phyloP scores from a whole-genome alignment of 768 basidiomycete genomes.

The Mycena pura region DNA sequence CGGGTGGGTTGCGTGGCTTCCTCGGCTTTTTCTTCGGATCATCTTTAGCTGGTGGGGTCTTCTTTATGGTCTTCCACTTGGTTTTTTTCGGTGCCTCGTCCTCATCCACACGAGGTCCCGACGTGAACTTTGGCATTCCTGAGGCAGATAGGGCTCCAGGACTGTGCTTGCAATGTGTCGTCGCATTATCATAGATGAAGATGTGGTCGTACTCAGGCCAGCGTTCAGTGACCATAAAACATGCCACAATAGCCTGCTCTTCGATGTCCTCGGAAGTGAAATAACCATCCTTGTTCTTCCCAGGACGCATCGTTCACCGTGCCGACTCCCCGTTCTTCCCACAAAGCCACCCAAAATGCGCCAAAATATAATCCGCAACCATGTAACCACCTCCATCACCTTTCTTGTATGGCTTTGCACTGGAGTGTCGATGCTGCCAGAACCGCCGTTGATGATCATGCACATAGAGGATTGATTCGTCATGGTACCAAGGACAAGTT shows the following conservation, averaged over 20 bases:
- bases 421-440: constrained; percentile 34
- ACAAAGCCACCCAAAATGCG: constrained; percentile 37
- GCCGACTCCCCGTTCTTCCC: constrained; percentile 29
- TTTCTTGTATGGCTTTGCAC: constrained; percentile 34
- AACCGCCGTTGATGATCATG: constrained; percentile 34
- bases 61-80: no score
- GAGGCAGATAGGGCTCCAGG: constrained; percentile 28
- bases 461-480: constrained; percentile 45
- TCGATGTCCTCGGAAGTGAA: constrained; percentile 27
- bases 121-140: constrained; percentile 27
- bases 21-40: background rate
- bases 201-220: constrained; percentile 30
- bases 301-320: constrained; percentile 31
- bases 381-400: constrained; percentile 42
- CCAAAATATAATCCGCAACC: constrained; percentile 44
- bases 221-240: constrained; percentile 30
- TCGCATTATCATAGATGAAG: constrained; percentile 9
- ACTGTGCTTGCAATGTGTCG: constrained; percentile 24
- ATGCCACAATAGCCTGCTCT: constrained; percentile 24
- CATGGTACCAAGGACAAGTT: constrained; percentile 33
- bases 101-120: no score
- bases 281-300: constrained; percentile 33
- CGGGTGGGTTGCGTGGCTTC: no score
- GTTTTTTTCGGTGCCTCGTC: no score
- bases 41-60: no score